Conservation (phyloP, 805 yeast species). For the Lipomyces kockii region DNA sequence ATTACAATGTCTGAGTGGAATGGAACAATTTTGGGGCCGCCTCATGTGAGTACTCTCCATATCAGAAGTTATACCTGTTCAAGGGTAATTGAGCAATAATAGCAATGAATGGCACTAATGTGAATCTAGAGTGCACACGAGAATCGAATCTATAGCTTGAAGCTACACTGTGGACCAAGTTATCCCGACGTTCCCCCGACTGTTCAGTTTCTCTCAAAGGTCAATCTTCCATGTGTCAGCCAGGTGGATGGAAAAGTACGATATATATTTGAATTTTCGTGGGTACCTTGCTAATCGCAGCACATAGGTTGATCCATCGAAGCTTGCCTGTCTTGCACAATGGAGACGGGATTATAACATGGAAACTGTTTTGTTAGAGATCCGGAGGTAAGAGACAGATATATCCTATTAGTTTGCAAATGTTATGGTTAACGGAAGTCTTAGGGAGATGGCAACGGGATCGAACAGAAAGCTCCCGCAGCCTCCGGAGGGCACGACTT, state of each 20-base stretch:
- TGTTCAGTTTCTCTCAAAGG: slow-evolving; percentile 78
- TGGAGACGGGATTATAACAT: slow-evolving; percentile 93
- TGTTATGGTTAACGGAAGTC: slow-evolving; percentile 4
- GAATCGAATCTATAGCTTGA: slow-evolving; percentile 86
- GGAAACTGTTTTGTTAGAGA: slow-evolving; percentile 88
- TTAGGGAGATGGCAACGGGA: slow-evolving; percentile 76
- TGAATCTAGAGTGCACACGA: slow-evolving; percentile 67
- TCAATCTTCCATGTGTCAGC: slow-evolving; percentile 92
- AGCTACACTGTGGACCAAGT: slow-evolving; percentile 75
- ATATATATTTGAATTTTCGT: slow-evolving; percentile 19
- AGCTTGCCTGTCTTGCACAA: slow-evolving; percentile 69
- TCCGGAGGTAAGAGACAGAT: slow-evolving; percentile 59
- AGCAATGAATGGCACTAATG: neutral
- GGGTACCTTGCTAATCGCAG: neutral
- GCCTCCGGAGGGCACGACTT: slow-evolving; percentile 87
- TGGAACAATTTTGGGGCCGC: slow-evolving; percentile 97
- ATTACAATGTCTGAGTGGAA: slow-evolving; percentile 95
- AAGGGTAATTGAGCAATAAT: neutral
- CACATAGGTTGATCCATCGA: slow-evolving; percentile 50
- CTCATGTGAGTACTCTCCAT: slow-evolving; percentile 53
- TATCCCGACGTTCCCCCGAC: slow-evolving; percentile 91
- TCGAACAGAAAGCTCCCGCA: slow-evolving; percentile 83
- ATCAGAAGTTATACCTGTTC: slow-evolving; percentile 2
- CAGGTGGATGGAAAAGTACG: slow-evolving; percentile 56
- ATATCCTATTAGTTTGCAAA: neutral